phyloP scores from a whole-genome alignment of 371 early-diverging fungal species.

The Zopfochytrium polystomum region DNA sequence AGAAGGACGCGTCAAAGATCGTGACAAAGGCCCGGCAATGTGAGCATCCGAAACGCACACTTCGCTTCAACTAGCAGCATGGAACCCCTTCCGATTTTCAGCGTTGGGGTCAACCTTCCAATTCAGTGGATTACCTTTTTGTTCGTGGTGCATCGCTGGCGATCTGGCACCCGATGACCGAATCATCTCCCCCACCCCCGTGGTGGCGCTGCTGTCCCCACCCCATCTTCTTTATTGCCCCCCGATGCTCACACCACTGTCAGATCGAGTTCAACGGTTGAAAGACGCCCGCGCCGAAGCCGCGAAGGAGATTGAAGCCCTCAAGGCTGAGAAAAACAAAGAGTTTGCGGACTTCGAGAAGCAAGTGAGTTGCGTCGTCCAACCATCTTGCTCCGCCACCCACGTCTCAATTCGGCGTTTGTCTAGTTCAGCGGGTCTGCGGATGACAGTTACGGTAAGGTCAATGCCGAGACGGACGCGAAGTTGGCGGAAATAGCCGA shows the following conservation, averaged over 20 bases:
- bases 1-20: slow-evolving; percentile 75
- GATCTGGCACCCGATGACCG: too few species aligned
- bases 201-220: too few species aligned
- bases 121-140: too few species aligned
- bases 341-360: slow-evolving; percentile 81
- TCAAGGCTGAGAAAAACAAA: slow-evolving; percentile 78
- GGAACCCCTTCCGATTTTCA: background rate
- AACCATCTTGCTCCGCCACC: background rate
- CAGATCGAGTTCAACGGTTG: slow-evolving; percentile 87
- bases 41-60: slow-evolving; percentile 45
- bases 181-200: too few species aligned
- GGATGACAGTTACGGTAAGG: slow-evolving; percentile 64
- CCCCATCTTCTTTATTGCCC: background rate
- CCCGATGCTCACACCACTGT: background rate
- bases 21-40: slow-evolving; percentile 90
- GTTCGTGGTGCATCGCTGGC: too few species aligned
- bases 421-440: slow-evolving; percentile 73
- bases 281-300: slow-evolving; percentile 95
- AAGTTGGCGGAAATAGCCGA: slow-evolving; percentile 68
- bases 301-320: slow-evolving; percentile 82
- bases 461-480: slow-evolving; percentile 75
- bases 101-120: too few species aligned
- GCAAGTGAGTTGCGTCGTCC: slow-evolving; percentile 52
- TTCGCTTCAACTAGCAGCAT: background rate
- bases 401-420: background rate